Base-by-base conservation (phyloP, 495 filamentous ascomycete genomes). In the Xylaria cubensis region DNA sequence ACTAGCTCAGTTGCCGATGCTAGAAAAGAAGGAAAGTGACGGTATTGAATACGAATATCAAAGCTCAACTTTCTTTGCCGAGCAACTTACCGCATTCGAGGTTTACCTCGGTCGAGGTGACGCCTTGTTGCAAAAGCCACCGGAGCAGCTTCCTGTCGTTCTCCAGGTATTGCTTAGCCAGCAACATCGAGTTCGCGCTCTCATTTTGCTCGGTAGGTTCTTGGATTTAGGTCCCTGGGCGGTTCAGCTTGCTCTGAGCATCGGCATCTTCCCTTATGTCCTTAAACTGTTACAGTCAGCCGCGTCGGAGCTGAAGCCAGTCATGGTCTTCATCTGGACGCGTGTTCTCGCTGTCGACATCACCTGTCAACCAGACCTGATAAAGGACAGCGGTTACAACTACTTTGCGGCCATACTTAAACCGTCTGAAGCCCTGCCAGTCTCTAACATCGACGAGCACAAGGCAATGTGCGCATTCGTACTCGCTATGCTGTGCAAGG, bases 281-380 rank as follows among this genome's bases (percentile, higher is more conserved):
- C 85, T 98, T 21, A 98, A 98, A 79, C 86, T 99, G 46, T 85
- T 99, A 32, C 97, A 98, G 77, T 98, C 97, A 9, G 94, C 95
- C 59, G 96, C 96, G 0, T 88, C 93, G 59, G 96, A 99, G 79
- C 83, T 99, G 63, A 98, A 98, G 77, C 95, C 96, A 0, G 95
- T 98, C 34, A 98, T 99, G 95, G 94, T 99, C 24, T 99, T 98
- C 82, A 99, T 99, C 72, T 99, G 96, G 96, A 94, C 97, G 13
- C 89, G 96, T 64, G 95, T 99, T 48, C 90, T 99, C 74, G 96
- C 96, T 50, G 97, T 99, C 24, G 96, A 98, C 74, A 89, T 94
- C 71, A 92, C 92, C 12, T 97, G 96, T 76, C 96, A 99, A 79
- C 88, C 89, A 50, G 96, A 98, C 79, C 84, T 99, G 3, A 86